Conservation (phyloP, 768 basidiomycete genomes). For the Leccinellum luteum region DNA sequence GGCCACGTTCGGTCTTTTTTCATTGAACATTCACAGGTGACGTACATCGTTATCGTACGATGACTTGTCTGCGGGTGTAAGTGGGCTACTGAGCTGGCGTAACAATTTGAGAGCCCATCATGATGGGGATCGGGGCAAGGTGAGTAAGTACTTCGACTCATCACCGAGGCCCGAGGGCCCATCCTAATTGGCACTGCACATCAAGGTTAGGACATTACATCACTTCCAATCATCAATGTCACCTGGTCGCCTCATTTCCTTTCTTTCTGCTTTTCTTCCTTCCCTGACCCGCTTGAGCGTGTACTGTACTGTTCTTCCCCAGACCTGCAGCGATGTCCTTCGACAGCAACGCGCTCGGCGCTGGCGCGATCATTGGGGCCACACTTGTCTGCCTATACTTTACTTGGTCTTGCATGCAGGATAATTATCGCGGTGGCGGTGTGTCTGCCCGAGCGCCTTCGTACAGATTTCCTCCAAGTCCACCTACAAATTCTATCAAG, state of each 20-base stretch:
- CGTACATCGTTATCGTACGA: too few species aligned
- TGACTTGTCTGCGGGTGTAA: too few species aligned
- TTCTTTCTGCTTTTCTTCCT: constrained; percentile 1
- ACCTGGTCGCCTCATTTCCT: not conserved
- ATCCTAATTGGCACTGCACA: too few species aligned
- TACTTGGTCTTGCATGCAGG: not conserved
- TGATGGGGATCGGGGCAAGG: too few species aligned
- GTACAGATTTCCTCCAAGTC: constrained; percentile 8
- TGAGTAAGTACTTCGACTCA: too few species aligned
- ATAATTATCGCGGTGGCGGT: not conserved
- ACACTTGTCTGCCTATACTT: not conserved
- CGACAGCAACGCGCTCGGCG: not conserved
- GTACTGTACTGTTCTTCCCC: too few species aligned
- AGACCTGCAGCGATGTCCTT: not conserved
- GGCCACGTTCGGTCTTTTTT: too few species aligned
- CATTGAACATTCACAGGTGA: too few species aligned
- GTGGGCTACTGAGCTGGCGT: too few species aligned
- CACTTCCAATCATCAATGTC: not conserved
- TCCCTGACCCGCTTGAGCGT: constrained; percentile 11
- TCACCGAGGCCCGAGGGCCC: too few species aligned
- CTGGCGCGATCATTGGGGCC: not conserved
- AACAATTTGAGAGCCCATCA: too few species aligned
- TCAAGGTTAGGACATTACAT: not conserved
- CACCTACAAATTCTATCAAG: not conserved
- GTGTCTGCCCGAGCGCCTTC: not conserved